Conservation (phyloP, 169 alveolate species). For the Cryptosporidium ubiquitum region DNA sequence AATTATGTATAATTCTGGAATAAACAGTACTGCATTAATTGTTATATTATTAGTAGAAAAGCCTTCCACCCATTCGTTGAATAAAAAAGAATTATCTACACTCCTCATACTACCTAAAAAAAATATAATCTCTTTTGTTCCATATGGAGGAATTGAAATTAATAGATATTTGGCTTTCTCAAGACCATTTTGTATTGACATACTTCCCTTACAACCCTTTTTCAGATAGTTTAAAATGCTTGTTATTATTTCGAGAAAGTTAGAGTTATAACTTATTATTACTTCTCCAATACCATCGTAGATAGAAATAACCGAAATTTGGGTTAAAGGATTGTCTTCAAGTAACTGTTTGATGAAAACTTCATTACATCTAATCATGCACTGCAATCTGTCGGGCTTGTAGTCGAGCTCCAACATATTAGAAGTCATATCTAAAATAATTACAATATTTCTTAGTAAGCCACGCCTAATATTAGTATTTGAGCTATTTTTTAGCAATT, state of each 20-base stretch:
- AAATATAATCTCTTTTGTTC: conserved; percentile 56
- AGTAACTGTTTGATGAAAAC: conserved; percentile 27
- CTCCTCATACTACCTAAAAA: conserved; percentile 73
- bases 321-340: conserved; percentile 54
- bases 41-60: conserved; percentile 32
- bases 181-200: conserved; percentile 72
- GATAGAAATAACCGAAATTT: conserved; percentile 55
- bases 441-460: conserved; percentile 35
- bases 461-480: conserved; percentile 50
- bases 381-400: conserved; percentile 61
- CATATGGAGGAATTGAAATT: conserved; percentile 70
- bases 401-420: conserved; percentile 71
- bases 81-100: conserved; percentile 32
- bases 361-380: conserved; percentile 65
- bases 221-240: conserved; percentile 8
- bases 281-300: conserved; percentile 30
- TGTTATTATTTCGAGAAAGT: conserved; percentile 40
- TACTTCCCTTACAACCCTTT: conserved; percentile 66
- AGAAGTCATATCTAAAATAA: conserved; percentile 65
- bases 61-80: conserved; percentile 50
- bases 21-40: conserved; percentile 51
- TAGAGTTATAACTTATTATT: conserved; percentile 48
- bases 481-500: not conserved
- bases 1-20: conserved; percentile 56
- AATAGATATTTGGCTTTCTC: conserved; percentile 52